Evolutionary conservation across 768 basidiomycete species (phyloP), one percentile per base, ranked within the genome.

Genomic region (Mycena crocata): DNA sequence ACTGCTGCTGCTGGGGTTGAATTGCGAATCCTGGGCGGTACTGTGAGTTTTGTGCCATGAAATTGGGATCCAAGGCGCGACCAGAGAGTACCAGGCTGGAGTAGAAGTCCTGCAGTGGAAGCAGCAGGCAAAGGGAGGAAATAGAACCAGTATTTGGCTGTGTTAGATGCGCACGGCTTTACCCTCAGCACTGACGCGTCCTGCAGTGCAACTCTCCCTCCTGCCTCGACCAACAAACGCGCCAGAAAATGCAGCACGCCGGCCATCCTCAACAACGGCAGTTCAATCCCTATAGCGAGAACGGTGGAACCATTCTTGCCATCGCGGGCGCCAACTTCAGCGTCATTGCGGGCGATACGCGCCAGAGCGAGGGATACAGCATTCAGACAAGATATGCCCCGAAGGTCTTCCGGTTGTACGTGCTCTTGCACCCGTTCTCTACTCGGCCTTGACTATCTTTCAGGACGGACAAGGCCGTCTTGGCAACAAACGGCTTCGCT

Each of bases 341-440:
- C 66, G 95, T 99, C 76, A 93, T 98, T 73, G 96, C 98, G 7
- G 94, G 96, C 56, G 97, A 99, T 81, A 99, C 97, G 46, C 84
- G 97, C 62, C 98, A 99, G 83, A 95, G 91, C 71, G 93, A 96
- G 77, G 97, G 97, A n/a, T 99, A 94, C 81, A 93, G 84, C 76
- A 99, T 99, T 78, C 97, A 99, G 85, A 98, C 97, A 65, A 87
- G 97, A 78, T 98, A 98, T 79, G 95, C 95, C 10, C 91, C 95
- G 45, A 97, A 98, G 80, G 95, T 98, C 64, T 98, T 96, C 82
- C 86, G 89, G 82, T 80, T 99, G 94, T 98, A 74, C 81, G 94
- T 75, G 30, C 37, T 55, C 46, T 34, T 34, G 26, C 34, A 14
- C 32, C n/a, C 24, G 21, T 19, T 31, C 56, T 57, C 52, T 56